Evolutionary conservation across 1,284 basidiomycete species (phyloP), one percentile per base, ranked within the genome.

Genomic region (Tremellales sp.): DNA sequence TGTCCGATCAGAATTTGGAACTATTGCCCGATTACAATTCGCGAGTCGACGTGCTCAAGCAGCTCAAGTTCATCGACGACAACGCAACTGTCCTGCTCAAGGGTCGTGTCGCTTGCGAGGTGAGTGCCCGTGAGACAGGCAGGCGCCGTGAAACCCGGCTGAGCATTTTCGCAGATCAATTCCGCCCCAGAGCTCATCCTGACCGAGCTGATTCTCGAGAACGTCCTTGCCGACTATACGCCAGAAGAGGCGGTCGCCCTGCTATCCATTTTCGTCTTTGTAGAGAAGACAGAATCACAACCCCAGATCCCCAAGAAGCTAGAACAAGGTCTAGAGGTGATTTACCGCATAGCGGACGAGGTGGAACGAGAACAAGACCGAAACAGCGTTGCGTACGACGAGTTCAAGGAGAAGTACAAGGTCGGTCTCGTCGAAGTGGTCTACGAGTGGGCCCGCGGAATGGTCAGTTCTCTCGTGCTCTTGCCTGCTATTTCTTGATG

Each of bases 401-500:
- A 86, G 53, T 87, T 86, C 67, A 80, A 82, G 26, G 80, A 78
- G 43, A 76, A 75, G 54, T 81, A 91, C 57, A 94, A 93, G 72
- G 87, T 88, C 56, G 94, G 94, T 2, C 77, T 99, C 23, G 84
- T 90, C 11, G 89, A 96, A 65, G 93, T 97, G 0, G 94, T 97
- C 7, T 97, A 97, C 70, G 92, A 97, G 72, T 99, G 96, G 96
- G 93, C 96, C 0, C 87, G 87, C 67, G 96, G 96, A 48, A 96
- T 93, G 86, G 93, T 93, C 62, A 64, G 82, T 67, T 19, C 23
- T 43, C 22, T 11, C 29, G 10, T 13, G 17, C 10, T 11, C 36
- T 8, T 29, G 29, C 41, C 37, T 19, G 7, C n/a, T 13, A 15
- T 36, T 13, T 19, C 36, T 10, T 39, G 8, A 13, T 3, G 39